These are phyloP conservation scores for Plasmodium cynomolgi DNA, from an alignment of 169 alveolate species.

Conservation along the genomic window DNA sequence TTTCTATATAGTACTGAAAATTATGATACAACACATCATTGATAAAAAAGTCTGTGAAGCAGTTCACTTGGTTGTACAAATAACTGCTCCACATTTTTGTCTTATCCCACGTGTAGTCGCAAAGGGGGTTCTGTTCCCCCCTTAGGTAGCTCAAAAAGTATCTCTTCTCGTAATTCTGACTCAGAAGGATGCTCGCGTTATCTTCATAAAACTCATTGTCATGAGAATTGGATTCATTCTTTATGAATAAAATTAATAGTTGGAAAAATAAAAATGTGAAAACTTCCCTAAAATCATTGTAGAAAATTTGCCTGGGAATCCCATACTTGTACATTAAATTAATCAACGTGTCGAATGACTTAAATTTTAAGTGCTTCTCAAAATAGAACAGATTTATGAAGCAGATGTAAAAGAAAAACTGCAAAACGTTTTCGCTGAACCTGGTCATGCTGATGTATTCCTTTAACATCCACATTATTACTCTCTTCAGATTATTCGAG, in stretches of 20 bases:
- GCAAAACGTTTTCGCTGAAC: conserved; percentile 38
- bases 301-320: conserved; percentile 36
- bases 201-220: conserved; percentile 29
- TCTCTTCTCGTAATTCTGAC: conserved; percentile 24
- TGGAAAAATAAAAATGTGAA: conserved; percentile 68
- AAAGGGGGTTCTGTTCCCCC: not conserved
- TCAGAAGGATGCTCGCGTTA: conserved; percentile 3
- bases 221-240: conserved; percentile 19
- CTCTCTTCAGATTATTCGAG: conserved; percentile 57
- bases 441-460: conserved; percentile 31
- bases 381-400: conserved; percentile 62
- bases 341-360: conserved; percentile 47
- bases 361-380: conserved; percentile 63
- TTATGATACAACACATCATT: conserved; percentile 55
- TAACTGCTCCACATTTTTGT: not conserved
- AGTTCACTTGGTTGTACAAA: conserved; percentile 23
- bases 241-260: conserved; percentile 54
- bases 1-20: conserved; percentile 44
- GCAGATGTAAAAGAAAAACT: conserved; percentile 37
- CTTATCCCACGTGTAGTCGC: not conserved
- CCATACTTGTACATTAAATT: conserved; percentile 64
- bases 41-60: conserved; percentile 41
- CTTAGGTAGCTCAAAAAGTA: conserved; percentile 6
- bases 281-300: conserved; percentile 56
- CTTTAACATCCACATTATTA: conserved; percentile 40